A percentile compares a stretch with the other conserved stretches of the same genome.
phyloP scores from a whole-genome alignment of 352 stramenopile genomes.

The Phytophthora gonapodyides region DNA sequence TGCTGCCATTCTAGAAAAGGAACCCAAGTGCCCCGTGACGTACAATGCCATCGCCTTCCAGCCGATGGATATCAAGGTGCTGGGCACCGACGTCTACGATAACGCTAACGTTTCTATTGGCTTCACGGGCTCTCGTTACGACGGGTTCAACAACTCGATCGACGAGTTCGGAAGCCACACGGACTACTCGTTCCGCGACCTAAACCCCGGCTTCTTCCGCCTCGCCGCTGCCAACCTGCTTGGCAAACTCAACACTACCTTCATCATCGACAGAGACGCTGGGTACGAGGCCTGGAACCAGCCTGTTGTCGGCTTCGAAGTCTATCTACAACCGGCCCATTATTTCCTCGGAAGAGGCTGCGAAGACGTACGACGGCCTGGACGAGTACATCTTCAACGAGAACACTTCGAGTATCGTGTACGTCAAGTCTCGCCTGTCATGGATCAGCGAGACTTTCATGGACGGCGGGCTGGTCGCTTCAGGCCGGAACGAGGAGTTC shows the following conservation, averaged over 20 bases:
- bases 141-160: slow-evolving; percentile 14
- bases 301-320: slow-evolving; percentile 42
- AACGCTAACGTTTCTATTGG: slow-evolving; percentile 16
- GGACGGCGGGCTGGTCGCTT: slow-evolving; percentile 27
- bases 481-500: slow-evolving; percentile 9
- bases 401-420: slow-evolving; percentile 31
- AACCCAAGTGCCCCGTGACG: slow-evolving; percentile 37
- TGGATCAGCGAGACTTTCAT: slow-evolving; percentile 36
- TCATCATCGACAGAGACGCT: slow-evolving; percentile 43
- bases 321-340: slow-evolving; percentile 30
- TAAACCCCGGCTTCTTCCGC: slow-evolving; percentile 46
- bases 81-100: slow-evolving; percentile 39
- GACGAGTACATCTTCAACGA: slow-evolving; percentile 42
- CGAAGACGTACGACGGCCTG: slow-evolving; percentile 28
- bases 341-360: slow-evolving; percentile 28
- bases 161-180: slow-evolving; percentile 43
- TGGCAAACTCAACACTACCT: slow-evolving; percentile 31
- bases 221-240: slow-evolving; percentile 44
- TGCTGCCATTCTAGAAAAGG: slow-evolving; percentile 34
- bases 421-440: slow-evolving; percentile 33
- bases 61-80: slow-evolving; percentile 42
- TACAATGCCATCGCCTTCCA: slow-evolving; percentile 43
- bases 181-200: slow-evolving; percentile 37
- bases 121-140: slow-evolving; percentile 35
- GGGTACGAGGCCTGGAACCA: slow-evolving; percentile 51